Conservation (phyloP, 2,329 filamentous ascomycete species). For the Ophiocordyceps robertsii region DNA sequence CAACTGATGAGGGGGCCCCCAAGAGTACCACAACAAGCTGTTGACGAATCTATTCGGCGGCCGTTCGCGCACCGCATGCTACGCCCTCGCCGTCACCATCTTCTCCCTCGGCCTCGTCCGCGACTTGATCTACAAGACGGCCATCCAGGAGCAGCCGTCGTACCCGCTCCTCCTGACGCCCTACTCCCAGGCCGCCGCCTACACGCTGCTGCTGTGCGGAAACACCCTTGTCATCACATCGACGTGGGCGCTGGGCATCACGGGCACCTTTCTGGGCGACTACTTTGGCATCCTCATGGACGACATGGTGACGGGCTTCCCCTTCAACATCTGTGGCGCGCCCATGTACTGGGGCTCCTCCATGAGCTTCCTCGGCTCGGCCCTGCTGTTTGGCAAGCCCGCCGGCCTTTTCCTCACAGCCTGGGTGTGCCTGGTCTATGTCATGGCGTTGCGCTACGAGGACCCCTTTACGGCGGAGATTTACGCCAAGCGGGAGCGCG, state of each 20-base stretch:
- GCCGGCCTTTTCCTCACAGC: slow-evolving; percentile 67
- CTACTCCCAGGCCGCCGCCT: slow-evolving; percentile 48
- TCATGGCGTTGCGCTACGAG: slow-evolving; percentile 71
- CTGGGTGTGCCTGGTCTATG: slow-evolving; percentile 66
- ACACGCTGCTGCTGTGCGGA: slow-evolving; percentile 57
- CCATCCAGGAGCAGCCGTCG: slow-evolving; percentile 61
- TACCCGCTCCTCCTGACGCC: slow-evolving; percentile 57
- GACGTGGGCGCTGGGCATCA: slow-evolving; percentile 86
- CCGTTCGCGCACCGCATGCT: slow-evolving; percentile 69
- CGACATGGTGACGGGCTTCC: slow-evolving; percentile 83
- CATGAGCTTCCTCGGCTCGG: slow-evolving; percentile 80
- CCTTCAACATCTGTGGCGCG: slow-evolving; percentile 79
- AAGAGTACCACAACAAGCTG: slow-evolving; percentile 84
- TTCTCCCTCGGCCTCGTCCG: slow-evolving; percentile 85
- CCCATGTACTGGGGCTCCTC: slow-evolving; percentile 97
- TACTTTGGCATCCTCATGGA: slow-evolving; percentile 99
- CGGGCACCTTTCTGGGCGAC: slow-evolving; percentile 91
- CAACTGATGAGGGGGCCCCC: not conserved
- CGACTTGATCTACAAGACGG: slow-evolving; percentile 76
- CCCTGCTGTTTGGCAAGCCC: slow-evolving; percentile 73
- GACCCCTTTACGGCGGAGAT: slow-evolving; percentile 91
- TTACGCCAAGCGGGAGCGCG: slow-evolving; percentile 69
- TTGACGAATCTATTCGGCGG: slow-evolving; percentile 79
- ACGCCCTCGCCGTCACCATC: slow-evolving; percentile 75
- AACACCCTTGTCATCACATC: slow-evolving; percentile 79